Base-by-base conservation (phyloP, 202 grass and related monocot genomes). In the Hordeum pubiflorum region DNA sequence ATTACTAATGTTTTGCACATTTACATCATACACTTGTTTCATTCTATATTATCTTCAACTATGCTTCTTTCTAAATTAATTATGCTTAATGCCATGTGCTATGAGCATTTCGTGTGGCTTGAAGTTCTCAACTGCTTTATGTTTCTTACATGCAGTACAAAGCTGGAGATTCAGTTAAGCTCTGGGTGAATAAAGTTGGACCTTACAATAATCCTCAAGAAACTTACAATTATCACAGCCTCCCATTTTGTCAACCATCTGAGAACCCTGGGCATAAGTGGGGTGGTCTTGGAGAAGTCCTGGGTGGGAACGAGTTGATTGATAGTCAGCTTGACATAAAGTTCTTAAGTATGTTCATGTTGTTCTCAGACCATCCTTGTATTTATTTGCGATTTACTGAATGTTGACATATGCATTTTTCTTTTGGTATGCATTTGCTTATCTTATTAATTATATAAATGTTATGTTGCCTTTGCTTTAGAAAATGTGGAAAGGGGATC, bases 181-280 rank as follows among this genome's bases (percentile, higher is more conserved):
- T 97, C 17, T 97, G 94, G 94, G 94, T 97, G 74, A 97, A 97
- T 79, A 97, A 97, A 81, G 94, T 97, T 58, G 94, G 94, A 37
- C 91, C 94, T 21, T 97, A 97, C 78, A 97, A 97, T 79, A 97
- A 97, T 76, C 94, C 94, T 77, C 94, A 97, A 76, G 94, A 97
- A 81, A 97, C 91, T 21, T 97, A 97, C 84, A 97, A 97, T 57
- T 97, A 97, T 85, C 92, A 97, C 83, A 94, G 70, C 88, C 91
- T 97, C 81, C 94, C 94, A 80, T 97, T 97, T 79, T 97, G 94
- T 63, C 88, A 92, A 68, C 83, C 34, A 15, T 97, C 89, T 66
- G 89, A 94, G 58, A 91, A 92, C 66, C 89, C 86, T 65, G 69
- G 81, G 3, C 94, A 97, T 24, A 97, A 94, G 67, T 94, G 91